Percentiles rank a stretch among this genome's conserved stretches.
These are phyloP conservation scores for Fusarium bulbicola DNA, from an alignment of 2,329 filamentous ascomycete species.

Conservation along the genomic window DNA sequence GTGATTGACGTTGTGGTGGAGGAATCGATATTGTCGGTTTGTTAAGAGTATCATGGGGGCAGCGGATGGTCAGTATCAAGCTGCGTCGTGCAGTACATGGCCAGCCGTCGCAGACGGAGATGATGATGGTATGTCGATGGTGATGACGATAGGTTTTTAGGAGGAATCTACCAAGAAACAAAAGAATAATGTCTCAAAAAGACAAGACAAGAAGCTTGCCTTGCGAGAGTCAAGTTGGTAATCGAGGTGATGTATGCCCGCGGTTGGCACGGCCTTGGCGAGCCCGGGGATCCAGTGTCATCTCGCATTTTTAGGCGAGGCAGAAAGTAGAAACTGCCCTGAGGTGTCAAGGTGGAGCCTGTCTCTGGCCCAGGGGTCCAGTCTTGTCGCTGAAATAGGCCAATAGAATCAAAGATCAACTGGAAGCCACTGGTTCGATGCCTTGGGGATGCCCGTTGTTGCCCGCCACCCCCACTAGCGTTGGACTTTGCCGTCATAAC, in stretches of 20 bases:
- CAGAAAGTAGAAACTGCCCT: slow-evolving; percentile 4
- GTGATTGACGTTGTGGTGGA: slow-evolving; percentile 21
- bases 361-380: slow-evolving; percentile 1
- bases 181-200: slow-evolving; percentile 19
- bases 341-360: slow-evolving; percentile 11
- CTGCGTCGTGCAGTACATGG: slow-evolving; percentile 35
- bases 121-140: background rate
- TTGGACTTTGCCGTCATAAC: slow-evolving; percentile 13
- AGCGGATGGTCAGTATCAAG: slow-evolving; percentile 34
- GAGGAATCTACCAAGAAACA: background rate
- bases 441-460: background rate
- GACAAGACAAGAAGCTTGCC: background rate
- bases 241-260: slow-evolving; percentile 22
- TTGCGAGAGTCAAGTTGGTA: background rate
- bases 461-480: slow-evolving; percentile 16
- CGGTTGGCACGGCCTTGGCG: slow-evolving; percentile 39
- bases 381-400: background rate
- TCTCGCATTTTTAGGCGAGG: slow-evolving; percentile 38
- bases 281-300: slow-evolving; percentile 34
- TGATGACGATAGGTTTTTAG: background rate
- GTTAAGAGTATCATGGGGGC: slow-evolving; percentile 35
- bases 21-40: slow-evolving; percentile 27
- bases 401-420: background rate
- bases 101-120: slow-evolving; percentile 31
- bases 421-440: slow-evolving; percentile 14